These are phyloP conservation scores for Diaporthe vaccinii DNA, from an alignment of 2,329 filamentous ascomycete genomes.

Conservation along the genomic window DNA sequence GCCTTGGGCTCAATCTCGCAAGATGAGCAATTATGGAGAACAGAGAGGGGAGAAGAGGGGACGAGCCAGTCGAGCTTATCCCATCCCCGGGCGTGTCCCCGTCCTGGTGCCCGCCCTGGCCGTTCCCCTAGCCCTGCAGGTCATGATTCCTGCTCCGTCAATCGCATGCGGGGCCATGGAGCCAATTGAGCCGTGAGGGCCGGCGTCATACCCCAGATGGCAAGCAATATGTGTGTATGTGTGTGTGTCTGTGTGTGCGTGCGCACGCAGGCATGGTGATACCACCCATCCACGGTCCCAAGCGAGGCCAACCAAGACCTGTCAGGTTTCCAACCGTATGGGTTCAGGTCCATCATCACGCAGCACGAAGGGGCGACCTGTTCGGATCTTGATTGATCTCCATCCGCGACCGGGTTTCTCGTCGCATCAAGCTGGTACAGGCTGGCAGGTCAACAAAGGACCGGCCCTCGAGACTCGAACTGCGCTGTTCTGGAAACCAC, in stretches of 20 bases:
- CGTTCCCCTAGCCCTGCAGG: conserved; percentile 14
- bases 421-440: conserved; percentile 18
- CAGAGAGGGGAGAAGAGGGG: conserved; percentile 9
- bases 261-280: no score
- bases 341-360: conserved; percentile 3
- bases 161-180: conserved; percentile 12
- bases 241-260: no score
- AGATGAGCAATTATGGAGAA: conserved; percentile 30
- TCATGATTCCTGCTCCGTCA: conserved; percentile 21
- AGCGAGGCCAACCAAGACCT: conserved; percentile 17
- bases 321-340: conserved; percentile 19
- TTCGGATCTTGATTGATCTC: conserved; percentile 33
- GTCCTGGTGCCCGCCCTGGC: conserved; percentile 3
- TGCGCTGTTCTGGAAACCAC: conserved; percentile 32
- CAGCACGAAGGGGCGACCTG: neutral
- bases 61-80: conserved; percentile 28
- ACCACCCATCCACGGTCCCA: neutral
- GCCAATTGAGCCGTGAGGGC: conserved; percentile 19
- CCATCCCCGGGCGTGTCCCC: conserved; percentile 3
- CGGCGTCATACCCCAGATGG: neutral
- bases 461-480: conserved; percentile 14
- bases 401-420: conserved; percentile 26
- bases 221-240: neutral
- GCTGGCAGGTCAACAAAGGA: neutral
- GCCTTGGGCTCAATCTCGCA: conserved; percentile 22